Conservation (phyloP, 2,329 filamentous ascomycete species). For the Colletotrichum sp. region DNA sequence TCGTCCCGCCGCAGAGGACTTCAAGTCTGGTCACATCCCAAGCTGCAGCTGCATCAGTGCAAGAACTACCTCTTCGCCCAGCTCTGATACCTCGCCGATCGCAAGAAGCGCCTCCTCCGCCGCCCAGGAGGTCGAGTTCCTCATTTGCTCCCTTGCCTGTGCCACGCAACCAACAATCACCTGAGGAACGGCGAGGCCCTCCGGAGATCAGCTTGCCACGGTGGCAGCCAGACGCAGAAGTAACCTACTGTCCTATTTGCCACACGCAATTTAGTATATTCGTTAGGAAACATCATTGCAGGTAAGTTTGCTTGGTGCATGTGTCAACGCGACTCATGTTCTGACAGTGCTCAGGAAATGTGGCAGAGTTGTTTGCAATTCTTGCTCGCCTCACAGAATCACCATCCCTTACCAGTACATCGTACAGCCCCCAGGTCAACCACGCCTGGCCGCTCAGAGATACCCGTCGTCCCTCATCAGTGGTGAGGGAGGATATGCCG, state of each 20-base stretch:
- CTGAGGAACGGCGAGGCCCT: slow-evolving; percentile 7
- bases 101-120: slow-evolving; percentile 11
- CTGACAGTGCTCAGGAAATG: slow-evolving; percentile 69
- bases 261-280: slow-evolving; percentile 80
- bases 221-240: slow-evolving; percentile 91
- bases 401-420: slow-evolving; percentile 95
- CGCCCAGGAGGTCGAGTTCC: slow-evolving; percentile 1
- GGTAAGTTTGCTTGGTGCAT: slow-evolving; percentile 53
- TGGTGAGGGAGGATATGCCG: slow-evolving; percentile 44
- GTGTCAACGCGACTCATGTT: neutral
- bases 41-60: neutral
- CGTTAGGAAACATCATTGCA: slow-evolving; percentile 91
- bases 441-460: slow-evolving; percentile 36
- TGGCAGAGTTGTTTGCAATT: slow-evolving; percentile 86
- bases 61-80: neutral
- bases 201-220: slow-evolving; percentile 66
- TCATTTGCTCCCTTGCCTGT: neutral
- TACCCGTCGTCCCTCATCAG: slow-evolving; percentile 43
- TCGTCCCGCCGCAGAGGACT: slow-evolving; percentile 13
- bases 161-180: neutral
- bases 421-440: slow-evolving; percentile 71
- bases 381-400: slow-evolving; percentile 92
- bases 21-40: neutral
- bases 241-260: slow-evolving; percentile 85
- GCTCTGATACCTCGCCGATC: neutral